Conservation (phyloP, 2,329 filamentous ascomycete genomes). For the Metarhizium humberi region DNA sequence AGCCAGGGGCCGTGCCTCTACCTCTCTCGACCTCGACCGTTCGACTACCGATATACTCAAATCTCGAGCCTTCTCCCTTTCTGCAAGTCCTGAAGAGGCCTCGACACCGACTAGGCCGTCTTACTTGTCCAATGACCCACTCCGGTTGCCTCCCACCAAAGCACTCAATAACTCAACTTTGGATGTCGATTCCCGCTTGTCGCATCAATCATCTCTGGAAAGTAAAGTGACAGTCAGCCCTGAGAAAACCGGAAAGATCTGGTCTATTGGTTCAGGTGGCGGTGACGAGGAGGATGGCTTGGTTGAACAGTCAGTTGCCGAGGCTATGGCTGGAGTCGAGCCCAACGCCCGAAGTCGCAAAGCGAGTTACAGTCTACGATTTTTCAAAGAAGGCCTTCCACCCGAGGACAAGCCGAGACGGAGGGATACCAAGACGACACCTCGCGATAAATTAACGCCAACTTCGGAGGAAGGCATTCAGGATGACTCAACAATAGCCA, state of each 20-base stretch:
- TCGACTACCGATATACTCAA: conserved; percentile 15
- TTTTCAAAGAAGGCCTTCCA: conserved; percentile 59
- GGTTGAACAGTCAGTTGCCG: conserved; percentile 56
- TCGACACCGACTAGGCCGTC: conserved; percentile 13
- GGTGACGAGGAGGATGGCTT: conserved; percentile 42
- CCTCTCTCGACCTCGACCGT: conserved; percentile 26
- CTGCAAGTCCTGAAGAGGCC: conserved; percentile 19
- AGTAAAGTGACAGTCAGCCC: conserved; percentile 33
- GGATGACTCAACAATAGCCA: background rate
- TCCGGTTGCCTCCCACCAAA: conserved; percentile 3
- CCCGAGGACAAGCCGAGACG: conserved; percentile 45
- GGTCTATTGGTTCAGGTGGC: conserved; percentile 51
- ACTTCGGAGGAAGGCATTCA: conserved; percentile 22
- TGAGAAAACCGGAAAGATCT: conserved; percentile 55
- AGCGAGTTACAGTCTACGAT: conserved; percentile 56
- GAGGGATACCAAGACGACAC: conserved; percentile 31
- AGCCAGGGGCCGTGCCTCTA: conserved; percentile 19
- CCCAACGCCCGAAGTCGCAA: conserved; percentile 57
- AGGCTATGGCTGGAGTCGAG: conserved; percentile 52
- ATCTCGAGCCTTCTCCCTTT: conserved; percentile 15
- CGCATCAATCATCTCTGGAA: conserved; percentile 30
- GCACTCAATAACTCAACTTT: conserved; percentile 10
- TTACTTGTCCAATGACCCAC: conserved; percentile 8
- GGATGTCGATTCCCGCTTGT: conserved; percentile 11
- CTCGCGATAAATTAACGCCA: conserved; percentile 32